These are phyloP conservation scores for Tulasnella sp. DNA, from an alignment of 768 basidiomycete species.

Conservation along the genomic window DNA sequence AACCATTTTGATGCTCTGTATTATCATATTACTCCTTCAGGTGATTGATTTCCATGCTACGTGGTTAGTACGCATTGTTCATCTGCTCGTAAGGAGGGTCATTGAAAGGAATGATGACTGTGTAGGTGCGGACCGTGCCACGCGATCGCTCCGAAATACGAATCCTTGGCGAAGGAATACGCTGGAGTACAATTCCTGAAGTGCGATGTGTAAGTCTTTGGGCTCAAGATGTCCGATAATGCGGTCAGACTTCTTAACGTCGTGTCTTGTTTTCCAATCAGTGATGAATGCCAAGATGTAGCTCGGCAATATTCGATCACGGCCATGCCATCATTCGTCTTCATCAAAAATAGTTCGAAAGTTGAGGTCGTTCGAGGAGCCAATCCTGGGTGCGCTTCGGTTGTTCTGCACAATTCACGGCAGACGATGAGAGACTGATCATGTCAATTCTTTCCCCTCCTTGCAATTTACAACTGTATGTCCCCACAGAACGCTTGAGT, in stretches of 20 bases:
- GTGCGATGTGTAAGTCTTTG: constrained; percentile 17
- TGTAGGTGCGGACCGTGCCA: constrained; percentile 80
- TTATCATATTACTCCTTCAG: too few species aligned
- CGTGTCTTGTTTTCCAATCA: constrained; percentile 26
- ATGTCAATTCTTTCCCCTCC: not conserved
- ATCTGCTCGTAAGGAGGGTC: not conserved
- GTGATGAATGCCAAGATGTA: constrained; percentile 55
- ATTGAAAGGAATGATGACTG: constrained; percentile 15
- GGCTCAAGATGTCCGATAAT: not conserved
- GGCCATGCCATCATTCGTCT: constrained; percentile 82
- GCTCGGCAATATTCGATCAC: constrained; percentile 49
- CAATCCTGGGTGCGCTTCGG: constrained; percentile 41
- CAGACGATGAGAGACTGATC: too few species aligned
- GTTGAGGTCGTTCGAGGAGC: constrained; percentile 68
- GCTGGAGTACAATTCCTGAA: constrained; percentile 70
- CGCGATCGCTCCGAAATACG: constrained; percentile 65
- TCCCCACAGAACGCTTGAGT: constrained; percentile 45
- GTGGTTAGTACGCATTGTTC: constrained; percentile 40
- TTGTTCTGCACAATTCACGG: too few species aligned
- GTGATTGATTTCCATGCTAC: constrained; percentile 83
- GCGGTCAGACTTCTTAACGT: constrained; percentile 33
- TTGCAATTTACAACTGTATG: not conserved
- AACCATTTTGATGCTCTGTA: too few species aligned
- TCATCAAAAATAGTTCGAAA: constrained; percentile 54
- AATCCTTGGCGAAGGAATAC: constrained; percentile 57